Evolutionary conservation across 768 basidiomycete genomes (phyloP).

Genomic region (Phylloporus sp.): DNA sequence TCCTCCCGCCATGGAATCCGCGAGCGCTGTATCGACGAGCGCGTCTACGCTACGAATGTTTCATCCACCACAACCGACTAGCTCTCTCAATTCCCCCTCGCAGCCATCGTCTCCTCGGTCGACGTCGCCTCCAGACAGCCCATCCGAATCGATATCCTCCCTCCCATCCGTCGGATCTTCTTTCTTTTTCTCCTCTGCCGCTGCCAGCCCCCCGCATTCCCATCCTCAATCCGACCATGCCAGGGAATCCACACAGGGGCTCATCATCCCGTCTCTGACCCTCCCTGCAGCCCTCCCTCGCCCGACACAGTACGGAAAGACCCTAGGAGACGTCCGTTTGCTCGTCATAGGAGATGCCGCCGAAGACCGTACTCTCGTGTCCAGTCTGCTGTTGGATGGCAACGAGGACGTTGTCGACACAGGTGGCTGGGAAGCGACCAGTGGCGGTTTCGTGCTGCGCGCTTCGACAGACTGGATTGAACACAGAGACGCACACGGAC

Average conservation of each 20-base stretch:
- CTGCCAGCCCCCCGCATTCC: conserved; percentile 56
- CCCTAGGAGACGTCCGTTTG: conserved; percentile 55
- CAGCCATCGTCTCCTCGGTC: conserved; percentile 46
- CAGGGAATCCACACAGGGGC: conserved; percentile 42
- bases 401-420: conserved; percentile 67
- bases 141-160: conserved; percentile 60
- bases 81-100: conserved; percentile 23
- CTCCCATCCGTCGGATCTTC: conserved; percentile 69
- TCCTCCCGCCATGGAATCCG: conserved; percentile 22
- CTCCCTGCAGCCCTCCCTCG: conserved; percentile 57
- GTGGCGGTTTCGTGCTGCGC: conserved; percentile 40
- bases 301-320: conserved; percentile 66
- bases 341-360: conserved; percentile 48
- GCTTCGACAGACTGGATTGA: conserved; percentile 74
- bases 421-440: conserved; percentile 51
- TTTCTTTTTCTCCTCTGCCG: conserved; percentile 74
- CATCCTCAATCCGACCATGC: conserved; percentile 39
- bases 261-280: conserved; percentile 66
- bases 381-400: conserved; percentile 49
- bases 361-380: conserved; percentile 34
- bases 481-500: conserved; percentile 56
- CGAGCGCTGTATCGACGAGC: conserved; percentile 29
- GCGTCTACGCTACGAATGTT: conserved; percentile 37
- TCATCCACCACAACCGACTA: conserved; percentile 18
- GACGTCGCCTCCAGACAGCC: conserved; percentile 60